Evolutionary conservation across 1,139 yeast species (phyloP), one percentile per base, ranked within the genome.

Genomic region (Suhomyces atakaporum): DNA sequence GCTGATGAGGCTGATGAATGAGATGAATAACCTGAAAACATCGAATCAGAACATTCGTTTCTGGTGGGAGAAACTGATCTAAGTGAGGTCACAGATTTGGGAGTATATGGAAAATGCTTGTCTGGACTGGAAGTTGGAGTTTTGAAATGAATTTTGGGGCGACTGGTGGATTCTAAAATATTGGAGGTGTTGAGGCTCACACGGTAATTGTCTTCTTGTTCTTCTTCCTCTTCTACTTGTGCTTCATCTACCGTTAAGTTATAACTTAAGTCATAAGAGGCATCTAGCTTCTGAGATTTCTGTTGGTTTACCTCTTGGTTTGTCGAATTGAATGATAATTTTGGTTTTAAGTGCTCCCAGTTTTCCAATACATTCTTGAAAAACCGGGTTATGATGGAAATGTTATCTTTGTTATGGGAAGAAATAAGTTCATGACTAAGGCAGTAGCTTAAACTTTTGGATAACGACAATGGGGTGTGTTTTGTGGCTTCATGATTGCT

Each of bases 341-440:
- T 30, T 7, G 44, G 45, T 3, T 43, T 29, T 8, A 64, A 42
- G 3, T 41, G 26, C 3, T 36, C 39, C 78, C 82, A 79, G 43
- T 69, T 56, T 24, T 66, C 73, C 26, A 79, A 47, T 4, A 77
- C 45, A 44, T 77, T 77, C 41, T 66, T 73, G 27, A 79, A 58
- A 40, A 71, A 77, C 35, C 81, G 59, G 30, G 67, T 69, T 2
- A 79, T 74, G 13, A 78, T 64, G n/a, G 70, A 62, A 13, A 77
- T 51, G 38, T 66, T 61, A 40, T 73, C 75, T 30, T 69, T 69
- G 42, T 67, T 73, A 35, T 65, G 60, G 20, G 75, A 54, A 35
- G 66, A 71, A 3, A 74, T 55, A 30, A 68, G 59, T 49, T 76
- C 78, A 41, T 77, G 79, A 40, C 81, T 74, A 25, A 80, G 47